Conservation (phyloP, 805 yeast species). For the Schizosaccharomyces cryophilus region DNA sequence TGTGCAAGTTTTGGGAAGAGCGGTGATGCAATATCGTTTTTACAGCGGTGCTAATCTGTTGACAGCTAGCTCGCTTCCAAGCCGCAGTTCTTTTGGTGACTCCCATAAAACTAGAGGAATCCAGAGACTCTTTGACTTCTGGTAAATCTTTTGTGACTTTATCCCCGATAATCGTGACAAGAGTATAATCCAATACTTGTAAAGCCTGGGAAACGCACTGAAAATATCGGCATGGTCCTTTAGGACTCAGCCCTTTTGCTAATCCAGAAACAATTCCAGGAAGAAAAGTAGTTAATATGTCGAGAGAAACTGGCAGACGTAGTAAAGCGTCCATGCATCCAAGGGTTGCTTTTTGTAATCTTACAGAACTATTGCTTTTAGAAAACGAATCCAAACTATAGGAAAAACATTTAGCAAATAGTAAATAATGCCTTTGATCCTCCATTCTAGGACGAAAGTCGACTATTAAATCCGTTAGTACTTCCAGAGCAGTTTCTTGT, state of each 20-base stretch:
- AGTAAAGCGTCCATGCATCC: neutral
- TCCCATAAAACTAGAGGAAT: neutral
- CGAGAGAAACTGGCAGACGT: slow-evolving; percentile 3
- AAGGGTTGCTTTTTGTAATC: neutral
- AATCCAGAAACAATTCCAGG: slow-evolving; percentile 15
- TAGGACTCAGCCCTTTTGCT: slow-evolving; percentile 17
- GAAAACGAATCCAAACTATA: slow-evolving; percentile 1
- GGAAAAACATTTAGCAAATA: slow-evolving; percentile 2
- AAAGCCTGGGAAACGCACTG: neutral
- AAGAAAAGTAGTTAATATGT: slow-evolving; percentile 11
- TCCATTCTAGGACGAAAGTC: neutral
- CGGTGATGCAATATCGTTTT: neutral
- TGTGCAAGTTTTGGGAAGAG: neutral
- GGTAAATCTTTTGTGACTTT: neutral
- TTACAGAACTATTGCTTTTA: slow-evolving; percentile 1
- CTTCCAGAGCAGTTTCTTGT: neutral
- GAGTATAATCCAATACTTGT: neutral
- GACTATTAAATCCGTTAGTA: neutral
- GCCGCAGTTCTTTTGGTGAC: neutral
- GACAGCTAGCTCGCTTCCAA: neutral
- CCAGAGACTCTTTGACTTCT: neutral
- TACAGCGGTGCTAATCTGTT: neutral
- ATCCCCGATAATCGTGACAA: neutral
- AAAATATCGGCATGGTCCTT: slow-evolving; percentile 1
- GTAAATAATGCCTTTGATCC: neutral